Evolutionary conservation across 2,329 filamentous ascomycete species (phyloP).

Genomic region (Eutypella sp.): DNA sequence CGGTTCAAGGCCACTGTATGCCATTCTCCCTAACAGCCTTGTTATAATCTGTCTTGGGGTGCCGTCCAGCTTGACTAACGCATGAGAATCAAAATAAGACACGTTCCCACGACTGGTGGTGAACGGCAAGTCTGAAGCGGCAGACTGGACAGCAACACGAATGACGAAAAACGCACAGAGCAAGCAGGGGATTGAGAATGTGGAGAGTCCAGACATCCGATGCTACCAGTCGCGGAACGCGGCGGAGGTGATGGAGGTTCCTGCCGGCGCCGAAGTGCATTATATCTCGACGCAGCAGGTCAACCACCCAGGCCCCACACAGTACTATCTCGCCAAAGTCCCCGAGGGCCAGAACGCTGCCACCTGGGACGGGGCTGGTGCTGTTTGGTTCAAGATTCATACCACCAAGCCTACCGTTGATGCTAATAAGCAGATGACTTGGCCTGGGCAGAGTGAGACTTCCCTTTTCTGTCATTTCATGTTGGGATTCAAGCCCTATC

Average conservation of each 20-base stretch:
- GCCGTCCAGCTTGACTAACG: neutral
- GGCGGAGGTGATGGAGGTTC: slow-evolving; percentile 21
- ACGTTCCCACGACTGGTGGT: slow-evolving; percentile 31
- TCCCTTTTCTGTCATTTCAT: neutral
- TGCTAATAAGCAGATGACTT: slow-evolving; percentile 41
- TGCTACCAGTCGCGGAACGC: slow-evolving; percentile 31
- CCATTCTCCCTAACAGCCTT: neutral
- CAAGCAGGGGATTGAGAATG: slow-evolving; percentile 30
- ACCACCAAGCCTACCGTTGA: slow-evolving; percentile 39
- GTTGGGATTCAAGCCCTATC: too few relatives aligned
- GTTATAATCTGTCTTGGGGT: neutral
- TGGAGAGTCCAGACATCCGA: slow-evolving; percentile 27
- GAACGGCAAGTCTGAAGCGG: slow-evolving; percentile 27
- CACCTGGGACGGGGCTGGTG: slow-evolving; percentile 32
- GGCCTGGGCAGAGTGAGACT: slow-evolving; percentile 29
- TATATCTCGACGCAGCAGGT: slow-evolving; percentile 32
- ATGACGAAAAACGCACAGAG: slow-evolving; percentile 31
- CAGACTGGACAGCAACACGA: slow-evolving; percentile 30
- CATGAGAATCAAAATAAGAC: slow-evolving; percentile 25
- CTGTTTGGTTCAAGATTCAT: slow-evolving; percentile 33
- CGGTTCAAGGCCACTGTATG: slow-evolving; percentile 20
- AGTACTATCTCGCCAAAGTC: slow-evolving; percentile 35
- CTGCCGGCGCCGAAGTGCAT: slow-evolving; percentile 28
- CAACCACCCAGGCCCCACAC: slow-evolving; percentile 35
- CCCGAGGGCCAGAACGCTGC: slow-evolving; percentile 26